phyloP scores from a whole-genome alignment of 2,329 filamentous ascomycete species.

The Cladosporium sp. region DNA sequence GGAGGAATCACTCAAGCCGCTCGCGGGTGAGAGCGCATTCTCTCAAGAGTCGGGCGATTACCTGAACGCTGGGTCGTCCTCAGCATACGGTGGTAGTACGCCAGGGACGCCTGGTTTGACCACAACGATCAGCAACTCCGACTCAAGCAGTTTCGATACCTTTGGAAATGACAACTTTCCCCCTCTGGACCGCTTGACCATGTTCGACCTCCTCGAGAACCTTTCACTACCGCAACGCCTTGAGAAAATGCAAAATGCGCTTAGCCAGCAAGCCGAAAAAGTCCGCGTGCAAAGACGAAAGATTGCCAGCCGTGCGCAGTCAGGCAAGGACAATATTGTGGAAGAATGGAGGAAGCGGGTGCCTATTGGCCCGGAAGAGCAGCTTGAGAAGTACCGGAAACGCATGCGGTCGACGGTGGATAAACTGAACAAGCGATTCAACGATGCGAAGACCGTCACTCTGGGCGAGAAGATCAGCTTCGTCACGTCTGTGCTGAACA shows the following conservation, averaged over 20 bases:
- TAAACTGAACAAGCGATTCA: slow-evolving; percentile 77
- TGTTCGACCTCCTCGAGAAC: slow-evolving; percentile 93
- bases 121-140: slow-evolving; percentile 74
- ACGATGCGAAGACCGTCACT: slow-evolving; percentile 81
- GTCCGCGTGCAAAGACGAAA: slow-evolving; percentile 77
- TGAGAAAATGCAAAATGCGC: slow-evolving; percentile 78
- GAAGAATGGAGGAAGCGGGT: slow-evolving; percentile 86
- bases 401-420: slow-evolving; percentile 88
- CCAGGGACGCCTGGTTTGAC: slow-evolving; percentile 54
- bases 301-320: slow-evolving; percentile 66
- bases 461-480: slow-evolving; percentile 91
- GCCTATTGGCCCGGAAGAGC: slow-evolving; percentile 74
- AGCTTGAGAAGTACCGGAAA: slow-evolving; percentile 81
- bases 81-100: slow-evolving; percentile 26
- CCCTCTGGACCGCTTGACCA: slow-evolving; percentile 79
- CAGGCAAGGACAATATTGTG: slow-evolving; percentile 81
- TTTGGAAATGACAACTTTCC: slow-evolving; percentile 77
- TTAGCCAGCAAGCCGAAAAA: slow-evolving; percentile 77
- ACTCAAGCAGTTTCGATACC: slow-evolving; percentile 69
- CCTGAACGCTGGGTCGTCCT: slow-evolving; percentile 34
- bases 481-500: slow-evolving; percentile 92
- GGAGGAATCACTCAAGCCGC: slow-evolving; percentile 22
- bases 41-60: slow-evolving; percentile 23
- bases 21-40: neutral
- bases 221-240: slow-evolving; percentile 81